A percentile compares a stretch with the other conserved stretches of the same genome.
Evolutionary conservation across 2,329 filamentous ascomycete genomes (phyloP).

Genomic region (Claviceps sp.): DNA sequence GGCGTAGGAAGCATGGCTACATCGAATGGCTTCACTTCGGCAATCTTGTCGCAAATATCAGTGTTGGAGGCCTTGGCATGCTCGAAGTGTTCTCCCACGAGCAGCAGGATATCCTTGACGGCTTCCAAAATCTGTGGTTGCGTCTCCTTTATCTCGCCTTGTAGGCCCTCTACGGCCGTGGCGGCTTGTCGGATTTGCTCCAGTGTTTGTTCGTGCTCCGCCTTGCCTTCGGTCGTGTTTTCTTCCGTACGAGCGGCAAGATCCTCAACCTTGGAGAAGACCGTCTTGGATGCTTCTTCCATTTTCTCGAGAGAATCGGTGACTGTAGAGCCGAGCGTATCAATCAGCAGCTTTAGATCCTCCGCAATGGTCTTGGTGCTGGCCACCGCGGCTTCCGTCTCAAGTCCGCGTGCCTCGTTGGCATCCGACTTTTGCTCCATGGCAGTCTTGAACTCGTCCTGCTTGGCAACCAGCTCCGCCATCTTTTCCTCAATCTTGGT

Average conservation of each 20-base stretch:
- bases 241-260: slow-evolving; percentile 66
- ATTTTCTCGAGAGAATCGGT: slow-evolving; percentile 77
- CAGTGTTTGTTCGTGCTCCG: slow-evolving; percentile 70
- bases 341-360: slow-evolving; percentile 74
- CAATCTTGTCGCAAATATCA: slow-evolving; percentile 43
- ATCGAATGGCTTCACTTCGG: slow-evolving; percentile 48
- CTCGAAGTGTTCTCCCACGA: slow-evolving; percentile 79
- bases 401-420: slow-evolving; percentile 58
- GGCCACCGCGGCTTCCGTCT: slow-evolving; percentile 60
- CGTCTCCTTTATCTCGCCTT: slow-evolving; percentile 66
- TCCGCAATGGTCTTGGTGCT: slow-evolving; percentile 71
- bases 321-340: slow-evolving; percentile 69
- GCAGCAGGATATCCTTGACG: slow-evolving; percentile 69
- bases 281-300: slow-evolving; percentile 74
- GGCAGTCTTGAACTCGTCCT: slow-evolving; percentile 68
- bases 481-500: slow-evolving; percentile 52
- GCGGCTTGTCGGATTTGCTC: slow-evolving; percentile 68
- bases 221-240: slow-evolving; percentile 56
- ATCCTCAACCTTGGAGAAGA: slow-evolving; percentile 72
- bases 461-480: slow-evolving; percentile 68
- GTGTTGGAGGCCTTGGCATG: slow-evolving; percentile 58
- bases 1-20: slow-evolving; percentile 42
- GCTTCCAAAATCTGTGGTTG: slow-evolving; percentile 81
- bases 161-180: slow-evolving; percentile 58
- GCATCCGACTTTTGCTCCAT: slow-evolving; percentile 62